Conservation (phyloP, 495 filamentous ascomycete species). For the Penicillium tannophilum region DNA sequence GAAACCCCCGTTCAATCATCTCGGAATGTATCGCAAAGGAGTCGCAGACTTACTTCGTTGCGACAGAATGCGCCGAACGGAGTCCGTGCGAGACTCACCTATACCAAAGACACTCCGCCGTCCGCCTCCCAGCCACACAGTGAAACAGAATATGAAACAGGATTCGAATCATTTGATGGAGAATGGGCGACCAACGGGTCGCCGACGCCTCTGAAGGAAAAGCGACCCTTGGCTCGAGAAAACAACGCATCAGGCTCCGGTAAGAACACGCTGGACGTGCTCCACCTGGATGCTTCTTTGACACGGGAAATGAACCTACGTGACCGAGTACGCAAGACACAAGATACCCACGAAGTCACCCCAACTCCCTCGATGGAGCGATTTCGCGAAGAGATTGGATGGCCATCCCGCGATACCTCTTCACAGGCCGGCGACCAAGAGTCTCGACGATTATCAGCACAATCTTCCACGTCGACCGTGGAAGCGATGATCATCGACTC, state of each 20-base stretch:
- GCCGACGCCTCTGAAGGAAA: slow-evolving; percentile 23
- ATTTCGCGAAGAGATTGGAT: slow-evolving; percentile 45
- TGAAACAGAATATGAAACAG: slow-evolving; percentile 27
- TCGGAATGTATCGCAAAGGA: slow-evolving; percentile 27
- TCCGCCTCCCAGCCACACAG: slow-evolving; percentile 19
- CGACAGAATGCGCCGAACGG: slow-evolving; percentile 21
- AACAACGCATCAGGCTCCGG: slow-evolving; percentile 5
- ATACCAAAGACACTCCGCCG: slow-evolving; percentile 16
- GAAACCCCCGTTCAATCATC: slow-evolving; percentile 50
- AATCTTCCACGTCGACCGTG: slow-evolving; percentile 70
- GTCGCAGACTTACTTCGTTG: slow-evolving; percentile 24
- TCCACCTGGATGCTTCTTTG: slow-evolving; percentile 29
- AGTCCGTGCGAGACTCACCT: slow-evolving; percentile 10
- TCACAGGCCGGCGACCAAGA: slow-evolving; percentile 35
- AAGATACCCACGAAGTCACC: slow-evolving; percentile 23
- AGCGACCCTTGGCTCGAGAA: slow-evolving; percentile 10
- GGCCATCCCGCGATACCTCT: slow-evolving; percentile 38
- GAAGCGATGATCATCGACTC: slow-evolving; percentile 71
- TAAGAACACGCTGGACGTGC: slow-evolving; percentile 20
- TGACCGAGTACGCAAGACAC: slow-evolving; percentile 35
- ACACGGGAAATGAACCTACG: slow-evolving; percentile 38
- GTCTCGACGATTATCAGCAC: slow-evolving; percentile 55
- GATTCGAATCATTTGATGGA: slow-evolving; percentile 32
- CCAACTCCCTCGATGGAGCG: slow-evolving; percentile 38
- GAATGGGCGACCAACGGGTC: slow-evolving; percentile 25